phyloP scores from a whole-genome alignment of 1,139 yeast species.

The Debaryomyces sp. region DNA sequence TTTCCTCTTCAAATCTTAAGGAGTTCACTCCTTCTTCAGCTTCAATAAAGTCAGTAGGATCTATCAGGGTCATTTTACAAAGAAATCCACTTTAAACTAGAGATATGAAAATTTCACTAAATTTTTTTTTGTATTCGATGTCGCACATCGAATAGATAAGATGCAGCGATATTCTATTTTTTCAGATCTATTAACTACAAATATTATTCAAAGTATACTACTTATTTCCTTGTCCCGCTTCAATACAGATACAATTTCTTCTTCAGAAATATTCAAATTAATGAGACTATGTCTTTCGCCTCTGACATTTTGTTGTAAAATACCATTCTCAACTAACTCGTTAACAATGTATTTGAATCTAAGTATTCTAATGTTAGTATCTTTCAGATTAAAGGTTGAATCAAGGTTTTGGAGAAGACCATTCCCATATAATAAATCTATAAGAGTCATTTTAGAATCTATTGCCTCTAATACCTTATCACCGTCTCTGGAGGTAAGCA shows the following conservation, averaged over 20 bases:
- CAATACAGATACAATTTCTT: slow-evolving; percentile 64
- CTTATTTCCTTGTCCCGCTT: slow-evolving; percentile 49
- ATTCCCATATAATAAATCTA: slow-evolving; percentile 34
- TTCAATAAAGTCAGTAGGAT: slow-evolving; percentile 50
- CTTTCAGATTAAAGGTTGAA: slow-evolving; percentile 2
- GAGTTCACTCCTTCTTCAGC: slow-evolving; percentile 39
- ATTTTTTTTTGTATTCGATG: not conserved
- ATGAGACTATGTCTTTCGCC: slow-evolving; percentile 70
- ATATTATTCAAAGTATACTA: slow-evolving; percentile 10
- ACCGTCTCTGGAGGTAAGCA: slow-evolving; percentile 29
- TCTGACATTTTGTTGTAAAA: slow-evolving; percentile 65
- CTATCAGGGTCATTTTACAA: slow-evolving; percentile 32
- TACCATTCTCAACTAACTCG: slow-evolving; percentile 79
- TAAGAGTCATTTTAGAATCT: slow-evolving; percentile 18
- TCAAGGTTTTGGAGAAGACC: slow-evolving; percentile 15
- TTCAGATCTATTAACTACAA: not conserved
- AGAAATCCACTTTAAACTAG: not conserved
- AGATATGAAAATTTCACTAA: not conserved
- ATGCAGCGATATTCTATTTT: slow-evolving; percentile 1
- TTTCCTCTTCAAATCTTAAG: slow-evolving; percentile 59
- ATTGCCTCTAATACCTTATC: slow-evolving; percentile 18
- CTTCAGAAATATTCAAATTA: slow-evolving; percentile 68
- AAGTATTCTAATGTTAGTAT: slow-evolving; percentile 35
- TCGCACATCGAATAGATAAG: slow-evolving; percentile 1
- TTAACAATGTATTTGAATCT: slow-evolving; percentile 56